Conservation (phyloP, 176 grass and related monocot genomes). For the Oryza rufipogon region DNA sequence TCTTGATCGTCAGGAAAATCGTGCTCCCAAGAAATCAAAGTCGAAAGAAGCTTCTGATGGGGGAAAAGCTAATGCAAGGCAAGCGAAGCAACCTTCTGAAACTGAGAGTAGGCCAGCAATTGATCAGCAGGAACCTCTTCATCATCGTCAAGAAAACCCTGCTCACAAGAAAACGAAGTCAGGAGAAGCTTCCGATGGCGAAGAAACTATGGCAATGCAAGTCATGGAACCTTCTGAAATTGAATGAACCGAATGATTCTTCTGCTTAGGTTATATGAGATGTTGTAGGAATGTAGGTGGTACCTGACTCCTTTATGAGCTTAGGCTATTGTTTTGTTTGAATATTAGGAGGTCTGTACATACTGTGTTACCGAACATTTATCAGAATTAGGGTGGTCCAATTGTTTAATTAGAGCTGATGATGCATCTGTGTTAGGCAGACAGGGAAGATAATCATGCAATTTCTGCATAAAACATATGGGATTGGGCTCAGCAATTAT, state of each 20-base stretch:
- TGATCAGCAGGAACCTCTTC: neutral
- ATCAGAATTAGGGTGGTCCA: constrained; percentile 12
- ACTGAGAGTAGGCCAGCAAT: constrained; percentile 20
- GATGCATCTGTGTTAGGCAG: constrained; percentile 6
- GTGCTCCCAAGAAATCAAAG: neutral
- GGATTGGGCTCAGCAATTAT: neutral
- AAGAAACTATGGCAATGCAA: neutral
- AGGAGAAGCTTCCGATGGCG: constrained; percentile 11
- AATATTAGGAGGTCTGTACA: constrained; percentile 2
- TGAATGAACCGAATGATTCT: constrained; percentile 1
- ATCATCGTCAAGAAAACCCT: neutral
- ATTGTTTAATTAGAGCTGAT: constrained; percentile 8
- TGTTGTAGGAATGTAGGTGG: neutral
- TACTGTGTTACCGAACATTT: constrained; percentile 1
- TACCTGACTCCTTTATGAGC: neutral
- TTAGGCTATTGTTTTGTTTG: neutral
- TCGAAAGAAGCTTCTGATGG: neutral
- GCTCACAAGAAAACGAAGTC: neutral
- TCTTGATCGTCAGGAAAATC: neutral
- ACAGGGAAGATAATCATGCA: neutral
- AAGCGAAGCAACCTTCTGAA: neutral
- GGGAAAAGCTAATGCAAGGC: neutral
- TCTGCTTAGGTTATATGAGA: constrained; percentile 33
- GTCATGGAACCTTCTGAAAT: constrained; percentile 15
- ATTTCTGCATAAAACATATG: neutral